These are phyloP conservation scores for Emmonsiellopsis sp. DNA, from an alignment of 2,329 filamentous ascomycete genomes.

Conservation along the genomic window DNA sequence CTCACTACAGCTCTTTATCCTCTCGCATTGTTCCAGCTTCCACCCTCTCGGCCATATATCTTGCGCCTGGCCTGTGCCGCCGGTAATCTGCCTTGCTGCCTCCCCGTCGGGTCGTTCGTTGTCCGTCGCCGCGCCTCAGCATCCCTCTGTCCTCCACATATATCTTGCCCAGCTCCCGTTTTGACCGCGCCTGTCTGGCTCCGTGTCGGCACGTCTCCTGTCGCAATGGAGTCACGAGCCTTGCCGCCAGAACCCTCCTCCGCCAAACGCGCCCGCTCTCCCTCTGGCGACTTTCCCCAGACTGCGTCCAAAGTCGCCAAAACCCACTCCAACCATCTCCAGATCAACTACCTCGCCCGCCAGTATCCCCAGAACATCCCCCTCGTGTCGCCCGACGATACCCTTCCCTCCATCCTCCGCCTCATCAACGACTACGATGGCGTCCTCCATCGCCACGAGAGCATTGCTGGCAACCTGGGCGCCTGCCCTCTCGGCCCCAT, in stretches of 20 bases:
- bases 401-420: conserved; percentile 62
- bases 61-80: not conserved
- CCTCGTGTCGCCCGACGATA: conserved; percentile 56
- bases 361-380: conserved; percentile 55
- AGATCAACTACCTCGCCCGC: conserved; percentile 60
- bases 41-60: not conserved
- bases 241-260: conserved; percentile 26
- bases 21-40: not conserved
- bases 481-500: conserved; percentile 75
- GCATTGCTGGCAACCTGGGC: conserved; percentile 74
- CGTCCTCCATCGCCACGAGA: conserved; percentile 76
- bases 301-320: conserved; percentile 45
- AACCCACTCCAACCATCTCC: conserved; percentile 49
- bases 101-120: not conserved
- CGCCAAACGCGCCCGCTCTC: conserved; percentile 39
- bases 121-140: not conserved
- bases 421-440: conserved; percentile 76
- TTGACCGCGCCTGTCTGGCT: not conserved
- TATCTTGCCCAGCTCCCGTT: not conserved
- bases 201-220: conserved; percentile 1
- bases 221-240: conserved; percentile 26
- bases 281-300: conserved; percentile 29
- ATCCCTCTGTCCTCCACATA: not conserved
- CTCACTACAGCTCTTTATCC: not conserved
- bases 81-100: not conserved